Percentiles rank a stretch among this genome's conserved stretches.
Conservation (phyloP, 2,329 filamentous ascomycete genomes). For the Xylariaceae sp. region DNA sequence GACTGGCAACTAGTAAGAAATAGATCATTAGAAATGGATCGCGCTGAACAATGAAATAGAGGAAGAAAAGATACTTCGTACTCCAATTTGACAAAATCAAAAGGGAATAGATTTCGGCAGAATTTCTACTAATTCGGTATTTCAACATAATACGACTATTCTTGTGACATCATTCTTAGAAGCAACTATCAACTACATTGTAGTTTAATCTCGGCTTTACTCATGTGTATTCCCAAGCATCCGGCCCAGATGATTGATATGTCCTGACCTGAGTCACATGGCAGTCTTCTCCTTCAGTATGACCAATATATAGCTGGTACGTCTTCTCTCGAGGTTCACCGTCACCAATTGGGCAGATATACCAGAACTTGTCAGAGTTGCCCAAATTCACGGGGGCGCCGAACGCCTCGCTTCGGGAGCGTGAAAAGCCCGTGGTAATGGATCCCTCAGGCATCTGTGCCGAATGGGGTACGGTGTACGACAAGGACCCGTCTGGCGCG, state of each 20-base stretch:
- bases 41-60: too few species aligned
- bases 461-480: conserved; percentile 28
- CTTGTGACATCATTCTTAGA: neutral
- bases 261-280: conserved; percentile 9
- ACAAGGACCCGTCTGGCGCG: conserved; percentile 26
- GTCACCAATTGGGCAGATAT: conserved; percentile 21
- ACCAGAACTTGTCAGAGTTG: conserved; percentile 5
- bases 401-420: conserved; percentile 11
- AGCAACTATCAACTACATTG: neutral
- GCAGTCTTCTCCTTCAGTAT: conserved; percentile 4
- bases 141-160: too few species aligned
- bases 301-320: conserved; percentile 24
- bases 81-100: too few species aligned
- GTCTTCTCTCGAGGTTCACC: conserved; percentile 22
- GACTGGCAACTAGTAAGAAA: too few species aligned
- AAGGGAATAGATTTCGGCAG: too few species aligned
- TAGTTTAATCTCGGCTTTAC: neutral
- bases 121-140: too few species aligned
- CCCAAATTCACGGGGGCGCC: conserved; percentile 8
- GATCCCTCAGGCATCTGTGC: conserved; percentile 21
- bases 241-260: conserved; percentile 6
- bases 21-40: too few species aligned
- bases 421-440: conserved; percentile 18
- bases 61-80: too few species aligned
- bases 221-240: conserved; percentile 18